Percentiles rank a stretch among this genome's conserved stretches.
Evolutionary conservation across 352 stramenopile genomes (phyloP).

Genomic region (Pythium rhizo-oryzae): DNA sequence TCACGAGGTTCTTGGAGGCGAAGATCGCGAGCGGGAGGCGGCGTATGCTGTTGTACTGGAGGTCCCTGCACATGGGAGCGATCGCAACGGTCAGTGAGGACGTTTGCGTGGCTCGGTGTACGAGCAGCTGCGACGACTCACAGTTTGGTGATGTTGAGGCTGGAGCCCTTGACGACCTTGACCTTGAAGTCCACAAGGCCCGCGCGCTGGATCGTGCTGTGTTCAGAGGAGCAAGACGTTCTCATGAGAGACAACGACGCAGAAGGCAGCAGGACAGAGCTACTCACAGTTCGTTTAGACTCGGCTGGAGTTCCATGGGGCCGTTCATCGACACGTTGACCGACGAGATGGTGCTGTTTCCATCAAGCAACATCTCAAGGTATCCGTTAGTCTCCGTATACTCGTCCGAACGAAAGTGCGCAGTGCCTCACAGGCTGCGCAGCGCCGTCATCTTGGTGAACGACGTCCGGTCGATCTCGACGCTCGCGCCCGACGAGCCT

Average conservation of each 20-base stretch:
- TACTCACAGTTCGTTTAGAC: constrained; percentile 18
- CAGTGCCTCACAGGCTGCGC: constrained; percentile 13
- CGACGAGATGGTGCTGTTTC: constrained; percentile 3
- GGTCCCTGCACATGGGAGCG: background rate
- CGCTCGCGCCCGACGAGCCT: background rate
- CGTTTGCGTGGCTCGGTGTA: no score
- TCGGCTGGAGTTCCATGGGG: background rate
- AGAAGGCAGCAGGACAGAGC: background rate
- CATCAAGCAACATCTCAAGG: no score
- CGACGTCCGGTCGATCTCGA: constrained; percentile 14
- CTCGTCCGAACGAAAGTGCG: constrained; percentile 2
- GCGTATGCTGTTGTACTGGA: constrained; percentile 20
- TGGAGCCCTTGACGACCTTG: constrained; percentile 11
- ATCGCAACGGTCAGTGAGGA: background rate
- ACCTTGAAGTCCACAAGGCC: constrained; percentile 18
- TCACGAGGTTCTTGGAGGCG: constrained; percentile 1
- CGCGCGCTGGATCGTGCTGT: constrained; percentile 18
- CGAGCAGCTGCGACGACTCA: background rate
- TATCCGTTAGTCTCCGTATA: no score
- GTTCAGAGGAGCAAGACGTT: background rate
- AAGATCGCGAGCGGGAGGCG: constrained; percentile 17
- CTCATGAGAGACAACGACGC: background rate
- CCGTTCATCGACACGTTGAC: constrained; percentile 15
- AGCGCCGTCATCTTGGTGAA: constrained; percentile 22
- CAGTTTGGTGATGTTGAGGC: constrained; percentile 23